Evolutionary conservation across 768 basidiomycete species (phyloP), one percentile per base, ranked within the genome.

Genomic region (Boletus reticulatus): DNA sequence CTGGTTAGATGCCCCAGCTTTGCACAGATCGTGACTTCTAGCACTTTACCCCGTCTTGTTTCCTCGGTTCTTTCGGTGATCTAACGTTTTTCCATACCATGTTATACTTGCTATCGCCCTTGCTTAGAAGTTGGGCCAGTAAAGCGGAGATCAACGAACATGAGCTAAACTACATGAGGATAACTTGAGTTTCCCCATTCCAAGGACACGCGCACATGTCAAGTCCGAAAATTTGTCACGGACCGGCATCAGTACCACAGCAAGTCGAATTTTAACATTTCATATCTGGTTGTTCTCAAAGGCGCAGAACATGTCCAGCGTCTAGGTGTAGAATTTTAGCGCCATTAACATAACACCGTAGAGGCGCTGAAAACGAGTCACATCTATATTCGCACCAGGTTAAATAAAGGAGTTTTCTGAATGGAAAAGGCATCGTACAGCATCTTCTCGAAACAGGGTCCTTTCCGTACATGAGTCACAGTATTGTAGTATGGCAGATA

Each of bases 1-100:
- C 75, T 1, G 84, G 85, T n/a, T 83, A 57, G 43, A 41, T 27
- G 19, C 8, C n/a, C n/a, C 43, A 22, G 14, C 46, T 17, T 47
- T 46, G n/a, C 10, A 39, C 20, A 45, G 44, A 43, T 53, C 22
- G 22, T 16, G 13, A 17, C 27, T 39, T 53, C 41, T 22, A n/a
- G 41, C 36, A 43, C 48, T 32, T 24, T 43, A 38, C 43, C 43
- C 44, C 24, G 19, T 20, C 9, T 48, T 24, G 29, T 37, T 37
- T 14, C 34, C 4, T 32, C 7, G 1, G 29, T 48, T 41, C 48
- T 37, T 43, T 20, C 14, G n/a, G 32, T 29, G 29, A 37, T 43
- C 27, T 31, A 13, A 39, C 22, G 19, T 17, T 10, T 22, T 57
- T 20, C 43, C 49, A 3, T 36, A n/a, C n/a, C 19, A 16, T 13